These are phyloP conservation scores for Vachellia pachyceras DNA, from an alignment of 306 rosid species.

Conservation along the genomic window DNA sequence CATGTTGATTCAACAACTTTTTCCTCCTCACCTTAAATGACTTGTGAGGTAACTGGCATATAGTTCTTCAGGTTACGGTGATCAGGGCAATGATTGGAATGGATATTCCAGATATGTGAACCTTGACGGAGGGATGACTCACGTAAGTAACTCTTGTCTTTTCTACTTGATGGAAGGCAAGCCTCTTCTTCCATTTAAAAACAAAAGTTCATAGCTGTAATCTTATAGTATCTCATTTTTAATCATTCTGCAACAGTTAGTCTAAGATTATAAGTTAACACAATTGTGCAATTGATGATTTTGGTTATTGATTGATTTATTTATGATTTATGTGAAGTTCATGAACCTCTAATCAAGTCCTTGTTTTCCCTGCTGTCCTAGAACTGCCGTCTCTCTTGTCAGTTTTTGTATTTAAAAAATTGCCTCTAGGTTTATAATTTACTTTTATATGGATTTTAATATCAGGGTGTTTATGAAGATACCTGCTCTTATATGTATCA, in stretches of 20 bases:
- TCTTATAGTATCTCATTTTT: no score
- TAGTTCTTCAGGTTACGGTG: slow-evolving; percentile 45
- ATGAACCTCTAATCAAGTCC: neutral
- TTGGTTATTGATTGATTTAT: neutral
- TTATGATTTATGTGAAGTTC: slow-evolving; percentile 11
- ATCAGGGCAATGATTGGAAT: slow-evolving; percentile 48
- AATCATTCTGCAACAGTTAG: no score
- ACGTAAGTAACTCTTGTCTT: slow-evolving; percentile 37
- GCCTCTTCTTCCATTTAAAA: no score
- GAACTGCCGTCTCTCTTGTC: neutral
- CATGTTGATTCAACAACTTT: slow-evolving; percentile 1
- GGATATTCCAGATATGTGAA: slow-evolving; percentile 45
- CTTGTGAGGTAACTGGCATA: neutral
- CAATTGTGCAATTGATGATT: neutral
- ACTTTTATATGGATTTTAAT: slow-evolving; percentile 10
- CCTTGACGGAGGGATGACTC: slow-evolving; percentile 54
- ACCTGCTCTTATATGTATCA: slow-evolving; percentile 48
- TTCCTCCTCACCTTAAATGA: neutral
- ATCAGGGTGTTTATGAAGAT: slow-evolving; percentile 57
- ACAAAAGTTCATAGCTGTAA: no score
- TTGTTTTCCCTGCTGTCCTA: neutral
- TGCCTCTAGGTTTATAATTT: slow-evolving; percentile 13
- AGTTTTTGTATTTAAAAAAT: neutral
- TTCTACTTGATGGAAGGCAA: no score
- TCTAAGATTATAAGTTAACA: no score